Conservation (phyloP, 148 eudicot genomes). For the Cornus suecica region DNA sequence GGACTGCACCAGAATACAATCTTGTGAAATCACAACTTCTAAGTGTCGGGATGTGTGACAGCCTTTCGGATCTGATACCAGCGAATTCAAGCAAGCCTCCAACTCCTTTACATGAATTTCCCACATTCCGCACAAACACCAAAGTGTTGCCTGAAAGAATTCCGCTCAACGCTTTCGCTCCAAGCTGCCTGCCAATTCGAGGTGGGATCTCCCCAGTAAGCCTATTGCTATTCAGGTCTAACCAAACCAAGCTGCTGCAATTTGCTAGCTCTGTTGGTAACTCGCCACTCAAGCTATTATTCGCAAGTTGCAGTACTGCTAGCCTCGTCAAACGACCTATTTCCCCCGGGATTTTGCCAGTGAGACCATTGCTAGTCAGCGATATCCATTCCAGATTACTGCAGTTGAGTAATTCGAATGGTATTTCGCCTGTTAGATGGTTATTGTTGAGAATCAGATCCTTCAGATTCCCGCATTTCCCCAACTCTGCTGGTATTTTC, state of each 20-base stretch:
- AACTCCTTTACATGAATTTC: constrained; percentile 89
- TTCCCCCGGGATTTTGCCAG: constrained; percentile 62
- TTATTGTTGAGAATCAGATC: constrained; percentile 87
- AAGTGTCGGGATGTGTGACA: constrained; percentile 63
- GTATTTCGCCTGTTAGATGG: constrained; percentile 61
- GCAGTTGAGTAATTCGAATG: constrained; percentile 55
- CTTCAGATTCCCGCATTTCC: constrained; percentile 69
- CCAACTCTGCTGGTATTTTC: constrained; percentile 61
- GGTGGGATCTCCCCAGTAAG: constrained; percentile 83
- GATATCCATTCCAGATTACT: constrained; percentile 87
- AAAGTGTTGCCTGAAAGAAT: constrained; percentile 82
- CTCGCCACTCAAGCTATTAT: constrained; percentile 65
- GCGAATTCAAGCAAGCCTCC: constrained; percentile 91
- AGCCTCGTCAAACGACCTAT: constrained; percentile 66
- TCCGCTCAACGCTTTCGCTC: constrained; percentile 65
- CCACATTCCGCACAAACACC: constrained; percentile 84
- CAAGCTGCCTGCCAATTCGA: constrained; percentile 73
- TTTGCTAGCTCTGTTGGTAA: constrained; percentile 62
- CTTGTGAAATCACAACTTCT: constrained; percentile 85
- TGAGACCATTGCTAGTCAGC: constrained; percentile 64
- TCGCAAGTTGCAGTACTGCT: constrained; percentile 81
- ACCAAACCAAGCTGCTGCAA: constrained; percentile 88
- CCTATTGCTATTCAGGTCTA: constrained; percentile 79
- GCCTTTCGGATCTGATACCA: constrained; percentile 83
- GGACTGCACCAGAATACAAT: constrained; percentile 80